These are phyloP conservation scores for Talaromyces sp. DNA, from an alignment of 2,329 filamentous ascomycete species.

Conservation along the genomic window DNA sequence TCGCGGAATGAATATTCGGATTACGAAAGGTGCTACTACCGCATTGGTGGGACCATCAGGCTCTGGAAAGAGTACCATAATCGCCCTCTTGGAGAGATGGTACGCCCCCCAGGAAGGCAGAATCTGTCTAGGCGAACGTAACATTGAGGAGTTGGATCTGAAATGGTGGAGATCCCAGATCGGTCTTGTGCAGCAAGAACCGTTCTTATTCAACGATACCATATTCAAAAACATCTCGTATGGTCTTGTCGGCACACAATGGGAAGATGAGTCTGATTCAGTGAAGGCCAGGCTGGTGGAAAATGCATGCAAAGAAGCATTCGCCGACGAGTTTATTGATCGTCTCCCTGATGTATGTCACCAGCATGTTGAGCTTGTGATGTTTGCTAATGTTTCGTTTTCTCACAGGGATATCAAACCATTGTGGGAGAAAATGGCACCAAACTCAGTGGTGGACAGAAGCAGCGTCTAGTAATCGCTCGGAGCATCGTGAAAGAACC, in stretches of 20 bases:
- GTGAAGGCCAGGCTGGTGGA: conserved; percentile 56
- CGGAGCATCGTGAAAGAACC: conserved; percentile 70
- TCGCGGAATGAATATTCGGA: background rate
- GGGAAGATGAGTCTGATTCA: conserved; percentile 35
- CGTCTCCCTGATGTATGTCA: conserved; percentile 53
- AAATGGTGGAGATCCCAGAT: conserved; percentile 64
- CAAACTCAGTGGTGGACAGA: conserved; percentile 80
- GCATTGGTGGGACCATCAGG: conserved; percentile 52
- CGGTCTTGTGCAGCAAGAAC: conserved; percentile 69
- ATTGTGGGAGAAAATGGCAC: conserved; percentile 76
- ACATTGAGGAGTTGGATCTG: conserved; percentile 60
- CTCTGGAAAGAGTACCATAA: conserved; percentile 51
- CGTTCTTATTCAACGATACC: conserved; percentile 68
- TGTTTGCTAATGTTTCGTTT: background rate
- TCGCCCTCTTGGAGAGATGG: conserved; percentile 48
- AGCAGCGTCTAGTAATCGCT: conserved; percentile 79
- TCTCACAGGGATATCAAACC: conserved; percentile 64
- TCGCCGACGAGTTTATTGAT: conserved; percentile 70
- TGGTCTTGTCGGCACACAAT: conserved; percentile 51
- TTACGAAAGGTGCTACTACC: conserved; percentile 35
- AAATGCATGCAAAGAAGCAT: conserved; percentile 67
- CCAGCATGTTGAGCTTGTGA: background rate
- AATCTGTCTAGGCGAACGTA: conserved; percentile 57
- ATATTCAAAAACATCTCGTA: conserved; percentile 66
- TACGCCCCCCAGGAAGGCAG: conserved; percentile 44